Evolutionary conservation across 2,329 filamentous ascomycete genomes (phyloP).

Genomic region (Cucurbitaria berberidis): DNA sequence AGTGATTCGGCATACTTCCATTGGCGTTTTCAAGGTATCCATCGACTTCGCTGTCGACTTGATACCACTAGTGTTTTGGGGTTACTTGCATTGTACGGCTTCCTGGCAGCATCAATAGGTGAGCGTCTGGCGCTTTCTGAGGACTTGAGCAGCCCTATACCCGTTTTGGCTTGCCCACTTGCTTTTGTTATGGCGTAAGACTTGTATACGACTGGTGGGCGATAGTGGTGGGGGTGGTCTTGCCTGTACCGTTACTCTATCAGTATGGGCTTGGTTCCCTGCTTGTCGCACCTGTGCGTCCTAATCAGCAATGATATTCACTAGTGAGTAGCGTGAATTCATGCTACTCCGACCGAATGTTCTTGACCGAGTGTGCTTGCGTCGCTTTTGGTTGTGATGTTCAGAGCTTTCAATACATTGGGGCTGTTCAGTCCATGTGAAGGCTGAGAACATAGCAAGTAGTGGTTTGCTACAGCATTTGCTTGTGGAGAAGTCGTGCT

Average conservation of each 20-base stretch:
- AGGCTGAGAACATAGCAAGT: too few relatives aligned
- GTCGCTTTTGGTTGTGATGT: not conserved
- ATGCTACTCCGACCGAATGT: slow-evolving; percentile 30
- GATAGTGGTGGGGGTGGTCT: not conserved
- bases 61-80: slow-evolving; percentile 24
- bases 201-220: slow-evolving; percentile 12
- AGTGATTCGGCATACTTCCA: slow-evolving; percentile 30
- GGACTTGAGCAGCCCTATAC: slow-evolving; percentile 51
- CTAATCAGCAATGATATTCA: slow-evolving; percentile 17
- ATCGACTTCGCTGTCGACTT: slow-evolving; percentile 23
- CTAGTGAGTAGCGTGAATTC: slow-evolving; percentile 41
- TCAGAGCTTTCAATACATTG: too few relatives aligned
- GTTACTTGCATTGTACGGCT: slow-evolving; percentile 41
- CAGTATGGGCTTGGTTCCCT: slow-evolving; percentile 17
- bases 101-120: slow-evolving; percentile 49
- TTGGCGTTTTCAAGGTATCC: slow-evolving; percentile 30
- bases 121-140: slow-evolving; percentile 51
- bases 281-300: slow-evolving; percentile 15
- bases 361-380: not conserved
- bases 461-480: too few relatives aligned
- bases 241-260: slow-evolving; percentile 19
- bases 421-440: too few relatives aligned
- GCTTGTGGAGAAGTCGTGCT: too few relatives aligned
- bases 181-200: slow-evolving; percentile 9
- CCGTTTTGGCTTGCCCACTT: slow-evolving; percentile 35